Base-by-base conservation (phyloP, 78 protist species). In the Isochrysis galbana region DNA sequence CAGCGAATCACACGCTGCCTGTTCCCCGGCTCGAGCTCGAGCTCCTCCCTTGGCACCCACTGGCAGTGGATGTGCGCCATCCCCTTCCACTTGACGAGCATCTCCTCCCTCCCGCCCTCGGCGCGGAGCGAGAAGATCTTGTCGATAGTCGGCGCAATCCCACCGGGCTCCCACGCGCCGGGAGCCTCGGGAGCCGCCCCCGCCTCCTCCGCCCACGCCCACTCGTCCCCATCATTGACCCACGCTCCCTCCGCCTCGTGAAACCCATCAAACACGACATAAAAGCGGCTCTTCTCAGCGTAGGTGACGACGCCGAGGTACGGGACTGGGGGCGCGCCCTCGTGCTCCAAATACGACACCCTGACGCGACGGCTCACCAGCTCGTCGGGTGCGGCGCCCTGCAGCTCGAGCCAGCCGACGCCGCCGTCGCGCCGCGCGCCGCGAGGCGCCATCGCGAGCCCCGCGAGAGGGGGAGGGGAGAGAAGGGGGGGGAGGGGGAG, bases 51-150 rank as follows among this genome's bases (percentile, higher is more conserved):
- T 22, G 48, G 34, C 19, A 44, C 47, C 88, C 55, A 44, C 38
- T 44, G 48, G 55, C 38, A 41, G n/a, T 26, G 88, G 23, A 32
- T 38, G 88, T 32, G 38, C 32, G 88, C 34, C 38, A 44, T 32
- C 39, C 47, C 91, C 69, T 87, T 87, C 91, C 91, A 87, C 77
- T 87, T 87, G 91, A 87, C 74, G 80, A 47, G 74, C 22, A 55
- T 32, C 91, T 39, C 34, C 45, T 10, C 51, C 77, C 51, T 45
- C 48, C 5, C 32, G n/a, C n/a, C 84, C 44, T 2, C 84, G 0
- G 32, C 23, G 32, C 10, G 19, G 34, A 10, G 47, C 84, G 21
- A 25, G 88, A 44, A 80, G 88, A 80, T 80, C 39, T 44, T 41
- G 32, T 80, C 88, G 25, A 80, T 17, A 26, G 84, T 41, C 84